Percentiles rank a stretch among this genome's conserved stretches.
Evolutionary conservation across 202 grass and related monocot species (phyloP).

Genomic region (Bolboschoenoplectus hybrid): DNA sequence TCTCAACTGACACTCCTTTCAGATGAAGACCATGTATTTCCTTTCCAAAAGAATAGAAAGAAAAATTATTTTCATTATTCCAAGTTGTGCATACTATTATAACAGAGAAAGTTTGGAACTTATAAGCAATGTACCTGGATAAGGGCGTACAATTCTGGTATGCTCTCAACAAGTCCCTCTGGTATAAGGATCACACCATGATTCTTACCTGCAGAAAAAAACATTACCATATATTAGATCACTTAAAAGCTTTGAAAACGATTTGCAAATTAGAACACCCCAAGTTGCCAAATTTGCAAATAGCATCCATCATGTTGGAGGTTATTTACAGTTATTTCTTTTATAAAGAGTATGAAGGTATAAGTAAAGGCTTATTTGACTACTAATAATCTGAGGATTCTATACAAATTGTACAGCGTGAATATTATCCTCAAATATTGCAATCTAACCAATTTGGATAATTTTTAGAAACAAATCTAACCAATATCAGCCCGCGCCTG

Average conservation of each 20-base stretch:
- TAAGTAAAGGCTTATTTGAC: not conserved
- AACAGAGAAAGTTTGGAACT: not conserved
- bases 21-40: constrained; percentile 91
- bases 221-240: not conserved
- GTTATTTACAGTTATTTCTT: not conserved
- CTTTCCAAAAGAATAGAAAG: constrained; percentile 46
- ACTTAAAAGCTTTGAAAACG: not conserved
- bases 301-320: not conserved
- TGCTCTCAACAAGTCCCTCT: constrained; percentile 95
- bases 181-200: constrained; percentile 97
- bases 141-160: constrained; percentile 94
- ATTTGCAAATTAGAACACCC: not conserved
- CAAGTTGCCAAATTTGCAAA: not conserved
- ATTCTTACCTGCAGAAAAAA: constrained; percentile 67
- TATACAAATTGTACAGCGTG: not conserved
- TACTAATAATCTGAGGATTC: not conserved
- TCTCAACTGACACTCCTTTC: constrained; percentile 80
- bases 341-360: not conserved
- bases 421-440: constrained; percentile 13
- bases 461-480: constrained; percentile 22
- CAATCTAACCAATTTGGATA: not conserved
- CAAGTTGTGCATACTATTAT: constrained; percentile 7
- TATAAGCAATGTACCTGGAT: constrained; percentile 66
- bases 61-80: constrained; percentile 20
- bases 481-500: constrained; percentile 82